These are phyloP conservation scores for Sugiyamaella neomexicana DNA, from an alignment of 1,139 yeast genomes.

Conservation along the genomic window DNA sequence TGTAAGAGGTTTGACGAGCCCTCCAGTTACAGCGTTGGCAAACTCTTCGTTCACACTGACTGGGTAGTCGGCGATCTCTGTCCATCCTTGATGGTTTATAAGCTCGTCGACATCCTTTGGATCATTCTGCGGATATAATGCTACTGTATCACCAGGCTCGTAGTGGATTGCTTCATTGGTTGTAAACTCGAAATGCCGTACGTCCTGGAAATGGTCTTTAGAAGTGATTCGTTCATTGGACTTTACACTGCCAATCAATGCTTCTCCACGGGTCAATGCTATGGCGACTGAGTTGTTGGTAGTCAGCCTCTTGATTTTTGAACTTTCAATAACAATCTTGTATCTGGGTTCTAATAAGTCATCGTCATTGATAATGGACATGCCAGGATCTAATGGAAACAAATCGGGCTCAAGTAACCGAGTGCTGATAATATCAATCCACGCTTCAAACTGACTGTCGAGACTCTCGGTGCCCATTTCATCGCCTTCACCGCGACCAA, in stretches of 20 bases:
- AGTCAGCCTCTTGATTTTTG: conserved; percentile 37
- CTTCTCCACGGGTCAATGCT: conserved; percentile 38
- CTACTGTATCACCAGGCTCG: conserved; percentile 77
- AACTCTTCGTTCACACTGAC: conserved; percentile 37
- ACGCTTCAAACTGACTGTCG: conserved; percentile 74
- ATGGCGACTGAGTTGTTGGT: conserved; percentile 29
- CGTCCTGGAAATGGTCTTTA: conserved; percentile 84
- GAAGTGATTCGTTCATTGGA: conserved; percentile 63
- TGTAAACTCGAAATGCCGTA: conserved; percentile 60
- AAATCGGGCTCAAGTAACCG: conserved; percentile 1
- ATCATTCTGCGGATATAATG: conserved; percentile 74
- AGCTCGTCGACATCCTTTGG: conserved; percentile 62
- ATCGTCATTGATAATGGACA: conserved; percentile 3
- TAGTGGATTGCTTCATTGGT: conserved; percentile 41
- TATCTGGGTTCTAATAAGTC: conserved; percentile 49
- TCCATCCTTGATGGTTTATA: conserved; percentile 73
- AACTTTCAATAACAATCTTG: conserved; percentile 29
- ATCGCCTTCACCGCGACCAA: conserved; percentile 83
- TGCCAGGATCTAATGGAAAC: conserved; percentile 11
- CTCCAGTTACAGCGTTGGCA: conserved; percentile 50
- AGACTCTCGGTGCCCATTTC: conserved; percentile 79
- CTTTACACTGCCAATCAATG: conserved; percentile 46
- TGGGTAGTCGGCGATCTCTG: conserved; percentile 59
- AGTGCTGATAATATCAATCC: conserved; percentile 54
- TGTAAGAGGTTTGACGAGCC: conserved; percentile 58